A percentile compares a stretch with the other conserved stretches of the same genome.
Conservation (phyloP, 768 basidiomycete species). For the Rhizopogon sp. region DNA sequence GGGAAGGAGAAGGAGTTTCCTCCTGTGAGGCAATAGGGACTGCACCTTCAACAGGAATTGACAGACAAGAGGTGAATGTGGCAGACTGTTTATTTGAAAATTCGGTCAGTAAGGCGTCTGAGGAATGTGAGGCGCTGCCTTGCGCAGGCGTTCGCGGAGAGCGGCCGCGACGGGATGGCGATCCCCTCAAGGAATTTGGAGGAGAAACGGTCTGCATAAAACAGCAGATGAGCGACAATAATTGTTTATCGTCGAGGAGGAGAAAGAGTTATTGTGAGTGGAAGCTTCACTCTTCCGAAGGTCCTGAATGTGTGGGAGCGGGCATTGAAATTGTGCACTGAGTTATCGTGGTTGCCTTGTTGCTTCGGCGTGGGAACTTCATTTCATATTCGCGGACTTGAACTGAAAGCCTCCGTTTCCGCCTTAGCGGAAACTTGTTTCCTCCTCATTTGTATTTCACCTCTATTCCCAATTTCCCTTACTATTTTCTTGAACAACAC, state of each 20-base stretch:
- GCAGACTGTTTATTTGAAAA: conserved; percentile 42
- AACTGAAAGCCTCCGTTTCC: conserved; percentile 28
- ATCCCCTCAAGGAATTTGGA: conserved; percentile 47
- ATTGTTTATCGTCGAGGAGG: conserved; percentile 5
- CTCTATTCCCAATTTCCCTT: not conserved
- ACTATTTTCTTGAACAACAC: not conserved
- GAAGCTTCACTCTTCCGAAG: conserved; percentile 14
- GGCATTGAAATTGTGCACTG: conserved; percentile 35
- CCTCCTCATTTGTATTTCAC: not conserved
- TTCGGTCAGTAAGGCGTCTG: conserved; percentile 46
- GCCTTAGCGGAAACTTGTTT: conserved; percentile 1
- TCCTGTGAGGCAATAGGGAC: conserved; percentile 54
- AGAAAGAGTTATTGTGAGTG: conserved; percentile 11
- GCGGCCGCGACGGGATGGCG: conserved; percentile 59
- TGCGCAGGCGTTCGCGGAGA: conserved; percentile 52
- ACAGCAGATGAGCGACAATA: conserved; percentile 3
- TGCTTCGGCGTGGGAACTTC: conserved; percentile 27
- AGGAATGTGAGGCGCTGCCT: conserved; percentile 30
- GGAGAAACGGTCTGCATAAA: conserved; percentile 42
- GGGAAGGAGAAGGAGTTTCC: conserved; percentile 28
- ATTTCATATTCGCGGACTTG: conserved; percentile 28
- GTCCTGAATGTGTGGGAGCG: conserved; percentile 34
- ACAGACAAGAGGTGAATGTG: conserved; percentile 61
- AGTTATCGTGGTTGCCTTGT: conserved; percentile 30
- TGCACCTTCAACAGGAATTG: conserved; percentile 75